Evolutionary conservation across 2,329 filamentous ascomycete genomes (phyloP).

Genomic region (Colletotrichum noveboracense): DNA sequence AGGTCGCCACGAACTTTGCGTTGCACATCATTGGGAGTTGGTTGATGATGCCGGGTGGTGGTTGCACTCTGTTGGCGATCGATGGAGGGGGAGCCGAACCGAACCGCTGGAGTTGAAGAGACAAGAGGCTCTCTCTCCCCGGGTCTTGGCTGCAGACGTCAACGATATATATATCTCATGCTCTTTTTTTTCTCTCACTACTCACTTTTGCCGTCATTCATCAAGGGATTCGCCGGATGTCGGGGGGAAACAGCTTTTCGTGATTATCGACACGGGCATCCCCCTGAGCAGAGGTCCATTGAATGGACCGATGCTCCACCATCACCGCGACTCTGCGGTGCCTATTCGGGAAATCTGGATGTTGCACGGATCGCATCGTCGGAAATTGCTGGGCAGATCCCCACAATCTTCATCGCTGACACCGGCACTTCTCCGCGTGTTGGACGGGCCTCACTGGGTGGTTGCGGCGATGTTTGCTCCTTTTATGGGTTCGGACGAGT

Average conservation of each 20-base stretch:
- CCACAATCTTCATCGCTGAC: not conserved
- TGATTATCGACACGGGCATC: not conserved
- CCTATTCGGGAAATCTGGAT: not conserved
- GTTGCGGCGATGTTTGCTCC: not conserved
- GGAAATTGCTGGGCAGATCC: slow-evolving; percentile 9
- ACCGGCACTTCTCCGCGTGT: not conserved
- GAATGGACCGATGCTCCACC: slow-evolving; percentile 2
- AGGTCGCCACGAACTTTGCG: slow-evolving; percentile 6
- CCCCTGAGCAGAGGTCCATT: not conserved
- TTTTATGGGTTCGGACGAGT: slow-evolving; percentile 5
- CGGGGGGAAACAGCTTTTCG: not conserved
- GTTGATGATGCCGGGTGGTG: not conserved
- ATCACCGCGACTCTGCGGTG: not conserved
- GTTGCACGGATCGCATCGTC: slow-evolving; percentile 7
- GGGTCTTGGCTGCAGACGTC: not conserved
- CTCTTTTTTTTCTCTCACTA: not conserved
- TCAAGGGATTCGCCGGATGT: not conserved
- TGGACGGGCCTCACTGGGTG: not conserved
- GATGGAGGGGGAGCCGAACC: not conserved
- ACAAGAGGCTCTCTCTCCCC: not conserved
- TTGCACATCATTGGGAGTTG: slow-evolving; percentile 1
- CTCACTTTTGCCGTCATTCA: not conserved
- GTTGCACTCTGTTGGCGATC: not conserved
- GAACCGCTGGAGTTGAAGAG: not conserved
- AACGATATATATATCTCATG: not conserved